phyloP scores from a whole-genome alignment of 2,329 filamentous ascomycete genomes.

The Colletotrichum liaoningense region DNA sequence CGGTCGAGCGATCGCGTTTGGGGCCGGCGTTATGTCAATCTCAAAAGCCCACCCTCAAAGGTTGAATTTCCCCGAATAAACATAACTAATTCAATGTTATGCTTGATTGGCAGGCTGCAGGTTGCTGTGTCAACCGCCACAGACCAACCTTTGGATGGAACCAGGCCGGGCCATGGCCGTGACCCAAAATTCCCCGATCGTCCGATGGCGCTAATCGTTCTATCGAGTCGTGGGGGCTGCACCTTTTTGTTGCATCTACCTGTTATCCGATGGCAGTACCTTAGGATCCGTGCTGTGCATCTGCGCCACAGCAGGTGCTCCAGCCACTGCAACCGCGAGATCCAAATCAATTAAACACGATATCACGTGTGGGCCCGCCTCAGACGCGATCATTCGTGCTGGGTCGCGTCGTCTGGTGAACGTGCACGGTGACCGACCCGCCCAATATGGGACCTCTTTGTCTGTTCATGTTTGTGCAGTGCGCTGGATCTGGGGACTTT shows the following conservation, averaged over 20 bases:
- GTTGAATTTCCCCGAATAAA: slow-evolving; percentile 31
- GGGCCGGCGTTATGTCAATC: slow-evolving; percentile 34
- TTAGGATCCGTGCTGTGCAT: neutral
- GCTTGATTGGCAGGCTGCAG: slow-evolving; percentile 15
- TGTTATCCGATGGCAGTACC: neutral
- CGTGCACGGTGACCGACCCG: slow-evolving; percentile 22
- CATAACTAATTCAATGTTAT: slow-evolving; percentile 32
- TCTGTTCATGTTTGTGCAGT: slow-evolving; percentile 8
- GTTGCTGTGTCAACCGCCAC: slow-evolving; percentile 33
- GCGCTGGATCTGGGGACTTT: neutral
- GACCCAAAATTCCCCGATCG: slow-evolving; percentile 32
- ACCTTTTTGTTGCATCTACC: neutral
- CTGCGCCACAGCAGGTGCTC: neutral
- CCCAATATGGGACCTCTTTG: slow-evolving; percentile 6
- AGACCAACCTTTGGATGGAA: neutral
- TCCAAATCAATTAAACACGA: slow-evolving; percentile 30
- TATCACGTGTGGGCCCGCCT: slow-evolving; percentile 6
- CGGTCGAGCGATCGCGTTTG: slow-evolving; percentile 30
- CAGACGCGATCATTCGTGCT: slow-evolving; percentile 5
- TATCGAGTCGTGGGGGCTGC: slow-evolving; percentile 12
- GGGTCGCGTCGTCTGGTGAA: slow-evolving; percentile 36
- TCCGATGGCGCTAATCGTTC: slow-evolving; percentile 21
- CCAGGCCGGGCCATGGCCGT: slow-evolving; percentile 5
- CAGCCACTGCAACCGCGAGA: neutral
- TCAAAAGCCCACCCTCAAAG: slow-evolving; percentile 9